phyloP scores from a whole-genome alignment of 2,329 filamentous ascomycete species.

The Beauveria asiatica region DNA sequence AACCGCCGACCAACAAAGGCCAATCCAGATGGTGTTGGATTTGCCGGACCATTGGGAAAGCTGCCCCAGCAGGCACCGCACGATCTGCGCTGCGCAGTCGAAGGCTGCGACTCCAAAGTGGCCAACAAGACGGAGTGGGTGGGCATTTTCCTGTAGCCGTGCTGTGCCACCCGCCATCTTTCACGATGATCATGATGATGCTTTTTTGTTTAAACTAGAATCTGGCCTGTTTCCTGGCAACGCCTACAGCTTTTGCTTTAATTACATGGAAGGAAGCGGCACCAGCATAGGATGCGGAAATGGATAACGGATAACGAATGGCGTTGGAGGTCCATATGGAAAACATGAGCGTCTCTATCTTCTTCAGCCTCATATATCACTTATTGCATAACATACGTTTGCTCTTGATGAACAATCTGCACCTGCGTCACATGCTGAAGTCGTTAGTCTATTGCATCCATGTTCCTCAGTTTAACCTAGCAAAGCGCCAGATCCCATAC shows the following conservation, averaged over 20 bases:
- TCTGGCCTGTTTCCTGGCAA: background rate
- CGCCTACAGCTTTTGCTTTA: background rate
- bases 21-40: constrained; percentile 27
- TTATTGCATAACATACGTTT: background rate
- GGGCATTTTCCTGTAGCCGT: constrained; percentile 45
- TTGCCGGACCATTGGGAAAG: constrained; percentile 26
- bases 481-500: constrained; percentile 18
- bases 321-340: background rate
- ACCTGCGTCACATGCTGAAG: background rate
- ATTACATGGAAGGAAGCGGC: background rate
- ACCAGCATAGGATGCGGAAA: background rate
- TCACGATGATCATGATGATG: background rate
- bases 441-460: background rate
- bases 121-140: constrained; percentile 50
- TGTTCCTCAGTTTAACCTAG: background rate
- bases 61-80: constrained; percentile 15
- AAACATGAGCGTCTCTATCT: background rate
- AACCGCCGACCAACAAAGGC: constrained; percentile 37
- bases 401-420: background rate
- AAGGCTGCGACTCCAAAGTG: constrained; percentile 47
- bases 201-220: background rate
- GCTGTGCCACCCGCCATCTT: background rate
- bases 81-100: constrained; percentile 46
- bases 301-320: background rate
- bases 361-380: background rate